Evolutionary conservation across 805 yeast species (phyloP).

Genomic region (Isabelozyma heimii): DNA sequence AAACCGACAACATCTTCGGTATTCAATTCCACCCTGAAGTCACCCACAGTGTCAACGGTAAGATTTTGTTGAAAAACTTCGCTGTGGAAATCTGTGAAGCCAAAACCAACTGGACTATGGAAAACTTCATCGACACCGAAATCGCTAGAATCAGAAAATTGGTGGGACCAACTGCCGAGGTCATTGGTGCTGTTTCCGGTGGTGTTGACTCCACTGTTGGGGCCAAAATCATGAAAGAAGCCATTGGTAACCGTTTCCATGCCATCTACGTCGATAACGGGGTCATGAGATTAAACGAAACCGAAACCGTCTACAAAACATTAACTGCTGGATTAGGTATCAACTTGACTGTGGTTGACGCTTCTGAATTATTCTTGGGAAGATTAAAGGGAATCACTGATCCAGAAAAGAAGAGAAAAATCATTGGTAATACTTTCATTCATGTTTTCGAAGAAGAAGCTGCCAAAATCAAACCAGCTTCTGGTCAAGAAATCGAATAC

Average conservation of each 20-base stretch:
- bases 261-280: constrained; percentile 98
- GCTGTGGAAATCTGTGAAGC: constrained; percentile 90
- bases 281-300: constrained; percentile 93
- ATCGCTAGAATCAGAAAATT: constrained; percentile 84
- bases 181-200: constrained; percentile 98
- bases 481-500: constrained; percentile 88
- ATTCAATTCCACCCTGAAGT: constrained; percentile 99
- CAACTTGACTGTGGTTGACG: constrained; percentile 91
- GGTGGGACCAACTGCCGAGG: constrained; percentile 98
- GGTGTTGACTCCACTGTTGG: constrained; percentile 99
- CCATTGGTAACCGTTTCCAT: constrained; percentile 98
- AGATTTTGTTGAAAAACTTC: constrained; percentile 80
- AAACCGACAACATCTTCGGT: constrained; percentile 75
- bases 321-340: constrained; percentile 92
- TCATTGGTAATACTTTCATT: constrained; percentile 96
- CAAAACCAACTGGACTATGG: constrained; percentile 93
- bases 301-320: constrained; percentile 82
- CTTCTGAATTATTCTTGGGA: constrained; percentile 81
- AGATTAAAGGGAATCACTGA: constrained; percentile 92
- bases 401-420: constrained; percentile 98
- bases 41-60: constrained; percentile 92
- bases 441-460: constrained; percentile 97
- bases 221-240: constrained; percentile 96
- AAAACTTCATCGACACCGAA: constrained; percentile 95
- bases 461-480: constrained; percentile 82